Conservation (phyloP, 2,329 filamentous ascomycete species). For the Pleurostoma richardsiae region DNA sequence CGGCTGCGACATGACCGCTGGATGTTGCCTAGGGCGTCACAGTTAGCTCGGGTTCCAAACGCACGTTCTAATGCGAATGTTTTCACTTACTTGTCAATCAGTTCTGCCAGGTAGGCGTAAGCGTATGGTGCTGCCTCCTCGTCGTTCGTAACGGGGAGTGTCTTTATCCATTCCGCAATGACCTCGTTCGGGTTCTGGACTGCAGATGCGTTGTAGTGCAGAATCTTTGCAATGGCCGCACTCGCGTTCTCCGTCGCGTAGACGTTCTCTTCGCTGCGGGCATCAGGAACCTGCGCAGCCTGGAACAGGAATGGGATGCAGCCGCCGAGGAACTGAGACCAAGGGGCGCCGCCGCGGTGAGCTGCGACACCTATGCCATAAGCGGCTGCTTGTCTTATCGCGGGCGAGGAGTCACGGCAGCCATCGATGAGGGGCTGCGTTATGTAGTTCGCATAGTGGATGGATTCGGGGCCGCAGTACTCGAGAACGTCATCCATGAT, state of each 20-base stretch:
- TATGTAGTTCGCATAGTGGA: slow-evolving; percentile 81
- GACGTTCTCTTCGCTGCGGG: slow-evolving; percentile 85
- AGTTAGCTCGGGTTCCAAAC: slow-evolving; percentile 17
- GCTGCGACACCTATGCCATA: slow-evolving; percentile 96
- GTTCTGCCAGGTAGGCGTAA: slow-evolving; percentile 83
- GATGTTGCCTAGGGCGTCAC: slow-evolving; percentile 64
- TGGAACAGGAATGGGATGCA: slow-evolving; percentile 80
- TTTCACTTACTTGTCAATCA: slow-evolving; percentile 85
- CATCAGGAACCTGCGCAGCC: slow-evolving; percentile 73
- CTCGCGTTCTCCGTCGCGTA: slow-evolving; percentile 98
- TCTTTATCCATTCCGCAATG: slow-evolving; percentile 82
- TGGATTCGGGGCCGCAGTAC: slow-evolving; percentile 87
- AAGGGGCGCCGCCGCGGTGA: slow-evolving; percentile 81
- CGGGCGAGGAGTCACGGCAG: slow-evolving; percentile 78
- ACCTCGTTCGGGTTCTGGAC: slow-evolving; percentile 73
- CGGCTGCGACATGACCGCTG: slow-evolving; percentile 70
- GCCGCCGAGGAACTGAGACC: slow-evolving; percentile 81
- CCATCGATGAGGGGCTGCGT: slow-evolving; percentile 81
- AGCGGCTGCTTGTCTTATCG: slow-evolving; percentile 90
- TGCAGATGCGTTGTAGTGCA: slow-evolving; percentile 80
- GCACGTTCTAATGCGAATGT: background rate
- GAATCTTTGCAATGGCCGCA: slow-evolving; percentile 92
- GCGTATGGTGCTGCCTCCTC: slow-evolving; percentile 97
- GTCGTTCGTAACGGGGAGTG: slow-evolving; percentile 86
- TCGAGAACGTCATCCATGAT: slow-evolving; percentile 98